A percentile compares a stretch with the other conserved stretches of the same genome.
Evolutionary conservation across 331 rosid species (phyloP).

Genomic region (Quercus tomentella): DNA sequence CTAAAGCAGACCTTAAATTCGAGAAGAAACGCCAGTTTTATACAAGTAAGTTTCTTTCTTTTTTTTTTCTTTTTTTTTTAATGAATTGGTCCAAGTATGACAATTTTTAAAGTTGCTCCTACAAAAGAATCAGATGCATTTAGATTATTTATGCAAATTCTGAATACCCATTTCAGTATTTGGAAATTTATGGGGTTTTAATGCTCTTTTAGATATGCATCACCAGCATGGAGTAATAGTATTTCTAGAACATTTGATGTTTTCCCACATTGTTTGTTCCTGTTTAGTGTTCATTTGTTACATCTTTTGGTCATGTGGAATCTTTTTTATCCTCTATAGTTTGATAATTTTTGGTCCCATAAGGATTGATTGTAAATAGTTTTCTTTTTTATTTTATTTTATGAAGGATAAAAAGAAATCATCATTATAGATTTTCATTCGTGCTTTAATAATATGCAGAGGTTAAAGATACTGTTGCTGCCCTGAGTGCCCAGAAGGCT

Average conservation of each 20-base stretch:
- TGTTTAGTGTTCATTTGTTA: neutral
- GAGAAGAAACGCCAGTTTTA: conserved; percentile 44
- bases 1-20: conserved; percentile 25
- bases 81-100: neutral
- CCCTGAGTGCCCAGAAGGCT: conserved; percentile 61
- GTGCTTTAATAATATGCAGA: conserved; percentile 35
- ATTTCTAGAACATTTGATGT: neutral
- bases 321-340: neutral
- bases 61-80: too few species aligned
- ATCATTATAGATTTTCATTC: too few species aligned
- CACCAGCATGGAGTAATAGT: neutral
- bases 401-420: too few species aligned
- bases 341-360: neutral
- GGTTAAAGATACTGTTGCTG: conserved; percentile 53
- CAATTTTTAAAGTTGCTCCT: too few species aligned
- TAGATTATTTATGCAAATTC: neutral
- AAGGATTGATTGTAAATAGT: too few species aligned
- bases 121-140: too few species aligned
- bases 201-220: too few species aligned
- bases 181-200: too few species aligned
- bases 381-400: neutral
- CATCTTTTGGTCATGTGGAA: neutral
- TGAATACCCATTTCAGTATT: neutral
- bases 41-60: conserved; percentile 17
- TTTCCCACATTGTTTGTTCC: neutral